Evolutionary conservation across 2,329 filamentous ascomycete species (phyloP), one percentile per base, ranked within the genome.

Genomic region (Magnaporthiopsis poae): DNA sequence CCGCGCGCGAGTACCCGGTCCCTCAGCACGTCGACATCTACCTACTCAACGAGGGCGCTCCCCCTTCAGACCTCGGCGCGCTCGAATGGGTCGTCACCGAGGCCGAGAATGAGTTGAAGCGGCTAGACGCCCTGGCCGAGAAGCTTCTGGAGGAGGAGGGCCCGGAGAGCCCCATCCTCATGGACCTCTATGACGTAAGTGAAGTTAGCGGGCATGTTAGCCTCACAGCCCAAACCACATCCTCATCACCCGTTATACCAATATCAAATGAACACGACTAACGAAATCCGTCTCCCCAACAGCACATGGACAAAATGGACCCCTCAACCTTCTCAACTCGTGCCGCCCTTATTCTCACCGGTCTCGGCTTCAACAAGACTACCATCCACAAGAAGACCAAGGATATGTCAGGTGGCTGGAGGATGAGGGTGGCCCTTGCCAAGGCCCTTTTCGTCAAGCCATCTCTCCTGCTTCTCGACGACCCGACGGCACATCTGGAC

Each of bases 361-460:
- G 95, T 92, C 90, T 99, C 68, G 95, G 95, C 71, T 99, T 99
- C 88, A 96, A 99, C 88, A 98, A 98, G 85, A 81, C 80, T 73
- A 99, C 96, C 67, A 98, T 99, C 76, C 84, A 96, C 80, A 99
- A 99, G 87, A 97, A 96, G 88, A 99, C 96, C 74, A 99, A 98
- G 87, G 96, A 99, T 79, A 99, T 99, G 96, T 99, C 95, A 71
- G 95, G 95, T 91, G 95, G 95, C 74, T 99, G 95, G 95, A 89
- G 94, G 84, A 99, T 99, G 95, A 92, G 96, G 86, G 95, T 99
- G 68, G 95, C 95, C 67, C 88, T 99, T 69, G 95, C 86, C 77
- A 97, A 98, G 85, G 95, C 95, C 67, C 89, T 99, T 65, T 99
- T 99, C 83, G 94, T 99, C 81, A 96, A 96, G 86, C 95, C 96